Evolutionary conservation across 441 rosid genomes (phyloP).

Genomic region (Pelargonium myrrhifolium): DNA sequence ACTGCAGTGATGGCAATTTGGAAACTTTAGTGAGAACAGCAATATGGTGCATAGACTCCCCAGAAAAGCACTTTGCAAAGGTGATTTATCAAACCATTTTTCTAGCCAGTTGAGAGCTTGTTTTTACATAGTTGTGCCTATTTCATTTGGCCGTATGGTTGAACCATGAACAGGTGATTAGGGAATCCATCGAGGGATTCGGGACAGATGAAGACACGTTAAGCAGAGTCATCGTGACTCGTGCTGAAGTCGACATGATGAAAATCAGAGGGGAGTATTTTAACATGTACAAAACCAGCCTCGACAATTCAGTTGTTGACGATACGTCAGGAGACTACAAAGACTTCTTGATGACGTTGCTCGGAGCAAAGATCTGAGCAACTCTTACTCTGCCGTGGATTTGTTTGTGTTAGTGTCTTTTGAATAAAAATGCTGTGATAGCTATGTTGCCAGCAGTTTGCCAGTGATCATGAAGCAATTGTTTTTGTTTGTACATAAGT

Average conservation of each 20-base stretch:
- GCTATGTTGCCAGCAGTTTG: neutral
- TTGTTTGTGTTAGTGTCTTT: neutral
- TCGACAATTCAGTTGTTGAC: slow-evolving; percentile 54
- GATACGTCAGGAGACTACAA: slow-evolving; percentile 76
- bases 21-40: slow-evolving; percentile 41
- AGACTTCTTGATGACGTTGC: slow-evolving; percentile 57
- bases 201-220: slow-evolving; percentile 87
- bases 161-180: slow-evolving; percentile 38
- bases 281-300: slow-evolving; percentile 40
- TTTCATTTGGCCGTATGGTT: neutral
- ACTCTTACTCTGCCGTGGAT: neutral
- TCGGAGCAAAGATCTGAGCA: slow-evolving; percentile 30
- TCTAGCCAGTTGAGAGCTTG: too few relatives aligned
- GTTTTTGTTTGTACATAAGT: too few relatives aligned
- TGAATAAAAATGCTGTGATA: neutral
- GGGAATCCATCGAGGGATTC: slow-evolving; percentile 45
- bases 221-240: slow-evolving; percentile 59
- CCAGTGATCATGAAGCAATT: too few relatives aligned
- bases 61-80: slow-evolving; percentile 84
- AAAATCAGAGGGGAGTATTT: slow-evolving; percentile 51
- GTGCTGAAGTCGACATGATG: slow-evolving; percentile 77
- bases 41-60: slow-evolving; percentile 50
- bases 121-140: neutral
- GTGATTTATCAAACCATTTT: too few relatives aligned
- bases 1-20: slow-evolving; percentile 48